These are phyloP conservation scores for Xylariaceae sp. DNA, from an alignment of 2,329 filamentous ascomycete genomes.

Conservation along the genomic window DNA sequence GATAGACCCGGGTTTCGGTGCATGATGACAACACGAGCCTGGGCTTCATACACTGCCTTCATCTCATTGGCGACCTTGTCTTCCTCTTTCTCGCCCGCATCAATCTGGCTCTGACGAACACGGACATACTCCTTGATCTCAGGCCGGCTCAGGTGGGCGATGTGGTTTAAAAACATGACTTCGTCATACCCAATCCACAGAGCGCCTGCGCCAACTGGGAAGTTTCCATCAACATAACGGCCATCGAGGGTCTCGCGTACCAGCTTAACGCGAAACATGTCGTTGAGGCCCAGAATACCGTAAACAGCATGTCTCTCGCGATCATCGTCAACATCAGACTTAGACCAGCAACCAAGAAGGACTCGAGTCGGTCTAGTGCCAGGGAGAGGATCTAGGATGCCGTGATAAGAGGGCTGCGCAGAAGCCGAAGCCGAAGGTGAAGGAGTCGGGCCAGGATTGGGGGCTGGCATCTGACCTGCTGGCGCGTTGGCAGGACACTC, in stretches of 20 bases:
- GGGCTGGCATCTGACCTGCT: conserved; percentile 3
- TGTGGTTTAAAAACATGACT: conserved; percentile 52
- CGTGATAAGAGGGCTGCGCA: conserved; percentile 13
- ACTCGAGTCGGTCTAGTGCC: conserved; percentile 53
- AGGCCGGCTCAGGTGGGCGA: conserved; percentile 44
- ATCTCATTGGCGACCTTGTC: conserved; percentile 47
- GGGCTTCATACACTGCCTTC: conserved; percentile 47
- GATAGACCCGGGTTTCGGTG: conserved; percentile 18
- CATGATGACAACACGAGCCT: conserved; percentile 37
- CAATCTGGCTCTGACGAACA: conserved; percentile 54
- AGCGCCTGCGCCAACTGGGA: conserved; percentile 53
- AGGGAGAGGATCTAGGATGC: conserved; percentile 31
- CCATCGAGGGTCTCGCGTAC: conserved; percentile 56
- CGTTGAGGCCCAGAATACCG: conserved; percentile 56
- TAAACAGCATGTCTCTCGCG: conserved; percentile 56
- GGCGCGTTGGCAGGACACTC: conserved; percentile 19
- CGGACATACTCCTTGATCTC: conserved; percentile 61
- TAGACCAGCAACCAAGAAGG: conserved; percentile 54
- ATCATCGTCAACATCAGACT: conserved; percentile 43
- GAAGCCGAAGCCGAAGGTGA: neutral
- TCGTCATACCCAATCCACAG: conserved; percentile 60
- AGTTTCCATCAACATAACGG: conserved; percentile 53
- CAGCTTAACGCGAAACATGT: conserved; percentile 61
- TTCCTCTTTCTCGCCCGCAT: conserved; percentile 45
- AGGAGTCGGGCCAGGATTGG: neutral